Conservation (phyloP, 2,329 filamentous ascomycete species). For the Claviceps maximensis region DNA sequence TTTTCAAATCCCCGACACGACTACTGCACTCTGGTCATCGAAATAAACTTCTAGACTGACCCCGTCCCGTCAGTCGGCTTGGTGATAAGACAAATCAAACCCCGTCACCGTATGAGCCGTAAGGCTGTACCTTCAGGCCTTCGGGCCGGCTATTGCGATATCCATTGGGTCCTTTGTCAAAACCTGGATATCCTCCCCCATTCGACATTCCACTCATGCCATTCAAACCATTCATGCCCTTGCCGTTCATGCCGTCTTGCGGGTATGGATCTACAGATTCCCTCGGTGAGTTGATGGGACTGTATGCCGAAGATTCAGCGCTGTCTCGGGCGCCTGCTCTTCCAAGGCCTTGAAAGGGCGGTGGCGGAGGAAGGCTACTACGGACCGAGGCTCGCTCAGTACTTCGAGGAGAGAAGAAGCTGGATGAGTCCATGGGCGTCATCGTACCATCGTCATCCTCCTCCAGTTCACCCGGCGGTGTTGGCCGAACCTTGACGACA, state of each 20-base stretch:
- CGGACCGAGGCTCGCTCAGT: slow-evolving; percentile 23
- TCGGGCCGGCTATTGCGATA: slow-evolving; percentile 31
- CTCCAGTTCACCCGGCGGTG: slow-evolving; percentile 62
- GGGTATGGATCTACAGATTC: slow-evolving; percentile 37
- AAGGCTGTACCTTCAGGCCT: slow-evolving; percentile 32
- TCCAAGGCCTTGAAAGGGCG: slow-evolving; percentile 45
- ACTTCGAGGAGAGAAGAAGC: slow-evolving; percentile 51
- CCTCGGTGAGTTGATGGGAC: slow-evolving; percentile 55
- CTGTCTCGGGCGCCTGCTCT: slow-evolving; percentile 41
- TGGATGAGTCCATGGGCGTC: slow-evolving; percentile 52
- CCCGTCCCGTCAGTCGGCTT: slow-evolving; percentile 8
- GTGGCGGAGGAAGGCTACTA: slow-evolving; percentile 34
- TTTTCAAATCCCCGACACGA: slow-evolving; percentile 72
- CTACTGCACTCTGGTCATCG: slow-evolving; percentile 66
- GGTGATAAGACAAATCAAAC: slow-evolving; percentile 1
- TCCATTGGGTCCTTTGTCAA: slow-evolving; percentile 27
- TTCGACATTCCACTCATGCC: slow-evolving; percentile 23
- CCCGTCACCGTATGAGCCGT: slow-evolving; percentile 9
- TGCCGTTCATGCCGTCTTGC: slow-evolving; percentile 17
- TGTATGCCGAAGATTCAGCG: slow-evolving; percentile 61
- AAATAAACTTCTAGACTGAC: slow-evolving; percentile 51
- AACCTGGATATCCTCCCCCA: slow-evolving; percentile 21
- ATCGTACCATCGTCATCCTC: slow-evolving; percentile 58
- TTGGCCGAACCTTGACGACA: slow-evolving; percentile 68
- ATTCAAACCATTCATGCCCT: slow-evolving; percentile 11